Evolutionary conservation across 495 filamentous ascomycete species (phyloP).

Genomic region (Penicilliopsis zonata): DNA sequence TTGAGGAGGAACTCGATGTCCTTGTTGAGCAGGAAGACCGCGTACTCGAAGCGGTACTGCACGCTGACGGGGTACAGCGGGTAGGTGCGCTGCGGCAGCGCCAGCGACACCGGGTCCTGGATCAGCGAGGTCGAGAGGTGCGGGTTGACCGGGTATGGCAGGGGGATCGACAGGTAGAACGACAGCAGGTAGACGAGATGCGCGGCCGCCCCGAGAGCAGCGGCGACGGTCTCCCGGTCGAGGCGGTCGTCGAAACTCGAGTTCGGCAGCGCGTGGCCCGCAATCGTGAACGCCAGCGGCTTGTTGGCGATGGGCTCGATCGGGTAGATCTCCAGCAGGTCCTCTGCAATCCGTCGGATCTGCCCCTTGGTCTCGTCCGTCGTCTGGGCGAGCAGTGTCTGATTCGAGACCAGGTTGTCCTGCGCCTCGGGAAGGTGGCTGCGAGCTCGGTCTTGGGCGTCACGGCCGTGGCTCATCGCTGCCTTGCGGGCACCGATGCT

Average conservation of each 20-base stretch:
- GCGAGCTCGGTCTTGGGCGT: constrained; percentile 41
- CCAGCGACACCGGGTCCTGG: constrained; percentile 62
- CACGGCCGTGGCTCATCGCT: constrained; percentile 52
- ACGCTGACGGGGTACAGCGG: constrained; percentile 71
- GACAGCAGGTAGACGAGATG: constrained; percentile 66
- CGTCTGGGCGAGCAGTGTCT: constrained; percentile 39
- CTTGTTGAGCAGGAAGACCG: constrained; percentile 86
- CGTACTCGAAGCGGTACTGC: constrained; percentile 86
- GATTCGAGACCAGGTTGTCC: constrained; percentile 44
- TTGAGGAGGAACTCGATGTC: constrained; percentile 77
- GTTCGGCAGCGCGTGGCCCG: constrained; percentile 64
- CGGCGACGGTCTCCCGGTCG: constrained; percentile 58
- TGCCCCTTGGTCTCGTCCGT: constrained; percentile 62
- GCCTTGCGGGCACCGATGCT: constrained; percentile 53
- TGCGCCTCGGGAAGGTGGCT: constrained; percentile 37
- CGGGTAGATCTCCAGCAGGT: constrained; percentile 64
- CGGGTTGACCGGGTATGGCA: constrained; percentile 71
- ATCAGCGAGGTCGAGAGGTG: constrained; percentile 65
- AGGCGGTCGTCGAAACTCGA: constrained; percentile 53
- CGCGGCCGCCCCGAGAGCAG: constrained; percentile 72
- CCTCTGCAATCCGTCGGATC: constrained; percentile 74
- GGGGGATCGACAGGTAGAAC: constrained; percentile 64
- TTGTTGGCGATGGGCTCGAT: constrained; percentile 54
- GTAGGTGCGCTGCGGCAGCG: constrained; percentile 57
- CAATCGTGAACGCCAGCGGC: constrained; percentile 67